Evolutionary conservation across 495 filamentous ascomycete genomes (phyloP), one percentile per base, ranked within the genome.

Genomic region (Lasiosphaeria ovina): DNA sequence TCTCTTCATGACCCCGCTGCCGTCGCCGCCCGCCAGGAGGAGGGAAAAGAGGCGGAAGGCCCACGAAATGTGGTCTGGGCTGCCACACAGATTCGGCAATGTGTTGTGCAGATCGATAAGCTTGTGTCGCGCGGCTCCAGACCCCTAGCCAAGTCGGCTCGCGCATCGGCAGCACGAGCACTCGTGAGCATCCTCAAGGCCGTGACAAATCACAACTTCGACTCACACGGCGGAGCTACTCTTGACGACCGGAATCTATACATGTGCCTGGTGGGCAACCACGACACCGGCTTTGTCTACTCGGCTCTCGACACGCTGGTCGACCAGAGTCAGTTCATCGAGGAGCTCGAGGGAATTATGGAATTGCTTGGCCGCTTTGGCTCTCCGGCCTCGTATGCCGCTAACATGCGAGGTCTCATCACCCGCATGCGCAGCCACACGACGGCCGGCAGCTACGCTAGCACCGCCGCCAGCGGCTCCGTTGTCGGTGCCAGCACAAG

Each of bases 151-250:
- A 55, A 40, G 4, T 64, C 57, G 44, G 75, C 74, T 55, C 67
- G 72, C 1, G 62, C 66, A 10, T 74, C 75, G 0, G 78, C 77
- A 1, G 77, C 74, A 16, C 69, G 66, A 8, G 69, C 78, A 0
- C 66, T 78, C 7, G 67, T 79, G 12, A 66, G 71, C 57, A 74
- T 77, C 14, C 74, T 81, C 35, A 63, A 68, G 38, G 64, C 69
- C n/a, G 73, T 79, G 1, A 69, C 67, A 17, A 47, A 58, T 45
- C 69, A 68, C 45, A 71, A 72, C 63, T 53, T 58, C 38, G 71
- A 74, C 51, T 57, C 69, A 36, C 66, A 69, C 55, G 53, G 62
- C 6, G 55, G 61, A n/a, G 44, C 48, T 31, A 62, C 65, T 0
- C 57, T 51, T 11, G 66, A 69, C 32, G 62, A 71, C 16, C 63